Conservation (phyloP, 352 stramenopile species). For the Globisporangium solare region DNA sequence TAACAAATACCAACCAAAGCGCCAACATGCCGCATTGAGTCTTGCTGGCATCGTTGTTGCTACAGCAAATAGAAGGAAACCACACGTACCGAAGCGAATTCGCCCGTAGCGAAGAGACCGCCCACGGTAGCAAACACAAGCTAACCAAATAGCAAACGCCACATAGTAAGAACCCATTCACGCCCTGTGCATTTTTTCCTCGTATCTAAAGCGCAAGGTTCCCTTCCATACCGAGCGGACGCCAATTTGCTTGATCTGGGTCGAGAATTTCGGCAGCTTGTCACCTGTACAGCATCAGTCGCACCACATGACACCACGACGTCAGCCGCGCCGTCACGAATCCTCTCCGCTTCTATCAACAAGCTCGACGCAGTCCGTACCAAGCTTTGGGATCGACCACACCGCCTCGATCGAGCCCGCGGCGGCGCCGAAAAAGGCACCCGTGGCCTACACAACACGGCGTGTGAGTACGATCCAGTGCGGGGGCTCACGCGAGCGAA, state of each 20-base stretch:
- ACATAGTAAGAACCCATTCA: background rate
- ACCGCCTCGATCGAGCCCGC: conserved; percentile 79
- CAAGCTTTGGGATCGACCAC: conserved; percentile 85
- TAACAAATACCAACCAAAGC: background rate
- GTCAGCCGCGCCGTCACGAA: background rate
- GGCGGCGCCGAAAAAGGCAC: conserved; percentile 73
- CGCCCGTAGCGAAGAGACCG: conserved; percentile 58
- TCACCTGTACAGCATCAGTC: conserved; percentile 30
- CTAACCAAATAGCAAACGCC: conserved; percentile 19
- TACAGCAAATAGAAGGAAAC: background rate
- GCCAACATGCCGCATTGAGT: background rate
- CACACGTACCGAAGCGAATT: conserved; percentile 42
- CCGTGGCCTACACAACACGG: conserved; percentile 37
- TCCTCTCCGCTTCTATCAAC: background rate
- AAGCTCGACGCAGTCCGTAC: conserved; percentile 16
- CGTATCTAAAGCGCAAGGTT: background rate
- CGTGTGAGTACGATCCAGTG: background rate
- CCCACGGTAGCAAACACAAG: conserved; percentile 67
- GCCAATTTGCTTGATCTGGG: conserved; percentile 78
- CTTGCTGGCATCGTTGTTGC: background rate
- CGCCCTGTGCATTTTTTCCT: background rate
- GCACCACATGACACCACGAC: no score
- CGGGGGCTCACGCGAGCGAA: no score
- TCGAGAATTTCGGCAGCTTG: conserved; percentile 78
- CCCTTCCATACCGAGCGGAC: conserved; percentile 60